These are phyloP conservation scores for Chenopodium album DNA, from an alignment of 148 eudicot genomes.

Conservation along the genomic window DNA sequence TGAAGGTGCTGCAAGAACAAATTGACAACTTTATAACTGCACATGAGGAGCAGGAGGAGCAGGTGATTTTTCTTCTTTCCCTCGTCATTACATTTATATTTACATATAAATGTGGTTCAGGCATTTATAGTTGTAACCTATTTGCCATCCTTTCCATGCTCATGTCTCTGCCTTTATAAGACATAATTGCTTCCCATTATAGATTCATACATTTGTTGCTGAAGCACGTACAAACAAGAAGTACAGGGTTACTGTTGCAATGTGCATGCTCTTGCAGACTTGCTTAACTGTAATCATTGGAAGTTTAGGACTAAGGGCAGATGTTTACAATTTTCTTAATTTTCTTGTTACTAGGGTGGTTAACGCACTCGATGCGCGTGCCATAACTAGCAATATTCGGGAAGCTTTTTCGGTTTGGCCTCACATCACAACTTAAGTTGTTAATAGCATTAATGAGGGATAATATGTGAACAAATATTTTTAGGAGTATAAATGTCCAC, in stretches of 20 bases:
- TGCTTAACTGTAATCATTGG: too few species aligned
- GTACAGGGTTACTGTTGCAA: neutral
- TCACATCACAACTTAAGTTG: too few species aligned
- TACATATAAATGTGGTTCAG: neutral
- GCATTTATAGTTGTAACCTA: neutral
- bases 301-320: neutral
- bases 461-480: too few species aligned
- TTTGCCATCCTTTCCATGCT: neutral
- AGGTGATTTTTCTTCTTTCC: constrained; percentile 43
- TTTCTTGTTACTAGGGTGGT: too few species aligned
- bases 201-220: neutral
- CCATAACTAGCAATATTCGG: too few species aligned
- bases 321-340: neutral
- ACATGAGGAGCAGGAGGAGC: constrained; percentile 63
- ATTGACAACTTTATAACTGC: constrained; percentile 76
- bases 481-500: too few species aligned
- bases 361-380: too few species aligned
- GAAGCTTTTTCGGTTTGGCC: too few species aligned
- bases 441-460: too few species aligned
- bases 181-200: neutral
- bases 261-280: neutral
- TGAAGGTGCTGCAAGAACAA: constrained; percentile 67
- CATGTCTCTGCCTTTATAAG: neutral
- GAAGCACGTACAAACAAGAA: neutral
- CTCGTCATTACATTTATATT: neutral